Evolutionary conservation across 148 eudicot genomes (phyloP).

Genomic region (Polygonum aviculare): DNA sequence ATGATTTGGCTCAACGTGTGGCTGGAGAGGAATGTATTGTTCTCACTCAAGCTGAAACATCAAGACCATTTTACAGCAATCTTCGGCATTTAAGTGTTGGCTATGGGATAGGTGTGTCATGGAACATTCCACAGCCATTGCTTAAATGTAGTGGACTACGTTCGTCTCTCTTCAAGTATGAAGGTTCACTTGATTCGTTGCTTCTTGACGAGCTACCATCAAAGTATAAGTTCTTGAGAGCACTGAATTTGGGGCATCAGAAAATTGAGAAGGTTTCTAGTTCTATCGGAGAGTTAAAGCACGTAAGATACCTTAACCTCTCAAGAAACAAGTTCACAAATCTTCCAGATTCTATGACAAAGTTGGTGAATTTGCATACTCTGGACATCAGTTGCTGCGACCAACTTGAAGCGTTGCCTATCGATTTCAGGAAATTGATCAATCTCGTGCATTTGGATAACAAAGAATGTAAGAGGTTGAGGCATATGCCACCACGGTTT

Average conservation of each 20-base stretch:
- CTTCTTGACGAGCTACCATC: background rate
- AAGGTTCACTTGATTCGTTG: background rate
- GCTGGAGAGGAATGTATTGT: constrained; percentile 12
- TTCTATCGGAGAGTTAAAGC: background rate
- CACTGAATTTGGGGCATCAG: background rate
- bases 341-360: constrained; percentile 20
- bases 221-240: background rate
- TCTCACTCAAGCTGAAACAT: background rate
- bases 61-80: background rate
- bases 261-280: background rate
- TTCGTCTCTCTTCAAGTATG: background rate
- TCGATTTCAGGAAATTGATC: background rate
- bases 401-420: constrained; percentile 13
- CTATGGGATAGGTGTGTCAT: background rate
- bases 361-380: constrained; percentile 25
- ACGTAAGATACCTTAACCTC: constrained; percentile 32
- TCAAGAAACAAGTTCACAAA: background rate
- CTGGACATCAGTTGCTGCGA: background rate
- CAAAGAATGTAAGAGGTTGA: constrained; percentile 9
- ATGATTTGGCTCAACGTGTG: constrained; percentile 33
- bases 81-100: background rate
- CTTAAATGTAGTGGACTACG: background rate
- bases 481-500: constrained; percentile 11
- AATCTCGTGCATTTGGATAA: constrained; percentile 19
- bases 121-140: background rate